These are phyloP conservation scores for Sungouiozyma intestinalis DNA, from an alignment of 805 yeast species.

Conservation along the genomic window DNA sequence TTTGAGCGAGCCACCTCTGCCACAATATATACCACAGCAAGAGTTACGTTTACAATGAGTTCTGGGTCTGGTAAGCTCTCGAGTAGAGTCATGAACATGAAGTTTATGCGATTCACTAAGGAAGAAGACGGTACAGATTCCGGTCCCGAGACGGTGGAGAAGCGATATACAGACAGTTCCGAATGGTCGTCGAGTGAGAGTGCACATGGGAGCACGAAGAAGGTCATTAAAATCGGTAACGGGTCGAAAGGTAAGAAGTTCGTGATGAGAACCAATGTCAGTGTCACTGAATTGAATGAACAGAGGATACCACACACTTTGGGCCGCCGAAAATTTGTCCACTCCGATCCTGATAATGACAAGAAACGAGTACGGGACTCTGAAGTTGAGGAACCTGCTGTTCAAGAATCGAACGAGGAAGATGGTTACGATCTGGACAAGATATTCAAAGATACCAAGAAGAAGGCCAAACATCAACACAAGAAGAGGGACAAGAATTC, in stretches of 20 bases:
- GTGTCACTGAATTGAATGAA: slow-evolving; percentile 2
- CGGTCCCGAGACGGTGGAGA: slow-evolving; percentile 29
- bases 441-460: slow-evolving; percentile 14
- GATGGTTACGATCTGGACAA: slow-evolving; percentile 18
- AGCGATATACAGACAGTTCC: slow-evolving; percentile 28
- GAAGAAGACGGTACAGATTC: slow-evolving; percentile 27
- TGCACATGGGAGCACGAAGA: not conserved
- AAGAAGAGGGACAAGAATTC: slow-evolving; percentile 12
- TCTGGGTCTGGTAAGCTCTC: slow-evolving; percentile 36
- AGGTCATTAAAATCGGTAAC: not conserved
- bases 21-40: too few species aligned
- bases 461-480: slow-evolving; percentile 11
- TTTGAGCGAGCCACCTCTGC: too few species aligned
- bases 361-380: slow-evolving; percentile 19
- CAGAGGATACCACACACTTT: not conserved
- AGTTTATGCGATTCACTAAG: slow-evolving; percentile 47
- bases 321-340: slow-evolving; percentile 2
- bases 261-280: slow-evolving; percentile 17
- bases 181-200: slow-evolving; percentile 11
- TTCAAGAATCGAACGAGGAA: slow-evolving; percentile 13
- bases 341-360: slow-evolving; percentile 5
- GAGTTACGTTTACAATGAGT: slow-evolving; percentile 8
- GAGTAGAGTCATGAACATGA: slow-evolving; percentile 75
- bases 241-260: slow-evolving; percentile 28
- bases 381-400: not conserved